phyloP scores from a whole-genome alignment of 2,329 filamentous ascomycete genomes.

The Arthrobotrys iridis region DNA sequence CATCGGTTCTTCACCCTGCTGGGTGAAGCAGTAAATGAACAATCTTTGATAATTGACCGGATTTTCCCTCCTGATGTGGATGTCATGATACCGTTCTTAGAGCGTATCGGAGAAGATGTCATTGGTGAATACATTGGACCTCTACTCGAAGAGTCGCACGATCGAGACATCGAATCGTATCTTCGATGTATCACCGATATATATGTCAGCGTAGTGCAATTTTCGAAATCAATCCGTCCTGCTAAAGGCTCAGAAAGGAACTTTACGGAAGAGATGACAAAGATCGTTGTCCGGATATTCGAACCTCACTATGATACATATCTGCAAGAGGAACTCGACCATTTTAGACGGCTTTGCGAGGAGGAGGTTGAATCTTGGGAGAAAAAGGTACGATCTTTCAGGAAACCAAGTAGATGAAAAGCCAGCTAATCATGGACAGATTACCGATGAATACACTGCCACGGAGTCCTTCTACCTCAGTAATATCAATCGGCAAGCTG shows the following conservation, averaged over 20 bases:
- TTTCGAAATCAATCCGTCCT: constrained; percentile 76
- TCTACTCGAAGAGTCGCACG: constrained; percentile 86
- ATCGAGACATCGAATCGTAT: constrained; percentile 77
- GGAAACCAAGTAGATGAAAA: background rate
- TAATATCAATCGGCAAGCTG: constrained; percentile 90
- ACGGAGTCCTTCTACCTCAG: constrained; percentile 96
- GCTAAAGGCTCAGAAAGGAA: constrained; percentile 69
- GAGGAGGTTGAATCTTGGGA: constrained; percentile 86
- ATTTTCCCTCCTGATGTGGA: constrained; percentile 78
- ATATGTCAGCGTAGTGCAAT: constrained; percentile 84
- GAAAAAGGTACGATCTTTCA: constrained; percentile 72
- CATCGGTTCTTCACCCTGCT: constrained; percentile 81
- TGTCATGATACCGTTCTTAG: constrained; percentile 80
- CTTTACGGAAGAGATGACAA: constrained; percentile 72
- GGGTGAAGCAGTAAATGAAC: constrained; percentile 80
- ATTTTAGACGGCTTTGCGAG: constrained; percentile 80
- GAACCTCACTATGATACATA: constrained; percentile 95
- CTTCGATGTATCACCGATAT: constrained; percentile 86
- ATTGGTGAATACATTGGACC: constrained; percentile 86
- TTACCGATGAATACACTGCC: constrained; percentile 82
- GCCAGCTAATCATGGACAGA: constrained; percentile 36
- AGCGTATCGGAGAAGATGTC: constrained; percentile 82
- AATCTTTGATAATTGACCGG: constrained; percentile 79
- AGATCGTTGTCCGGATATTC: constrained; percentile 77
- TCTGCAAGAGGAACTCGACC: constrained; percentile 87